phyloP scores from a whole-genome alignment of 116 monocot genomes.

The Papilionanthe hybrid region DNA sequence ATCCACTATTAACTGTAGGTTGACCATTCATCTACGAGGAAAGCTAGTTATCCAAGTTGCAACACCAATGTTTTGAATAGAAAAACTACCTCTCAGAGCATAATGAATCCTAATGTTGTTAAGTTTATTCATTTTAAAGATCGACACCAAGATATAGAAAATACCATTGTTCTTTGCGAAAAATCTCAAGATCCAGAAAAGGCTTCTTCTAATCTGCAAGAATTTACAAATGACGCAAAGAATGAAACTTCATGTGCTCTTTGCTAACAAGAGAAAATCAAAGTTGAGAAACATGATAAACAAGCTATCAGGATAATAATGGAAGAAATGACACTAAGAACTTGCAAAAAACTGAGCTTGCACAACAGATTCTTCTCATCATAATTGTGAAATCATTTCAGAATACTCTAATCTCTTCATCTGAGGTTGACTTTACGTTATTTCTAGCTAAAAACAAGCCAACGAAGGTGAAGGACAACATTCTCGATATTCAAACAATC shows the following conservation, averaged over 20 bases:
- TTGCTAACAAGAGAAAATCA: constrained; percentile 17
- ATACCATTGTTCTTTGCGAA: too few species aligned
- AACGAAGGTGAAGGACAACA: neutral
- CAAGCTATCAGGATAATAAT: constrained; percentile 16
- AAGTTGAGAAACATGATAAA: constrained; percentile 2
- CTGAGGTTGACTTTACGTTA: constrained; percentile 6
- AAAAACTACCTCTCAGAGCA: too few species aligned
- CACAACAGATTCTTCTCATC: constrained; percentile 77
- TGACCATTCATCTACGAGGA: too few species aligned
- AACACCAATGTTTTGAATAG: too few species aligned
- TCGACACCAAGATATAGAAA: too few species aligned
- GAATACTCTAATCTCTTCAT: constrained; percentile 15
- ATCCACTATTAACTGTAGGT: too few species aligned
- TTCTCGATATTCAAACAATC: neutral
- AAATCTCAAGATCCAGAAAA: too few species aligned
- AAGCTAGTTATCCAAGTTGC: too few species aligned
- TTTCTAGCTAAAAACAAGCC: constrained; percentile 15
- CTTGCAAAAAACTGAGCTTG: constrained; percentile 54
- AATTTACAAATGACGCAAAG: too few species aligned
- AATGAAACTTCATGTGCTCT: constrained; percentile 7
- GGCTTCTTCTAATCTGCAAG: too few species aligned
- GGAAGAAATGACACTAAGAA: constrained; percentile 25
- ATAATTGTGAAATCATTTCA: constrained; percentile 80
- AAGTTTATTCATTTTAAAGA: too few species aligned
- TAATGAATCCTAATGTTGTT: too few species aligned